phyloP scores from a whole-genome alignment of 2,329 filamentous ascomycete genomes.

The Fusarium sp. region DNA sequence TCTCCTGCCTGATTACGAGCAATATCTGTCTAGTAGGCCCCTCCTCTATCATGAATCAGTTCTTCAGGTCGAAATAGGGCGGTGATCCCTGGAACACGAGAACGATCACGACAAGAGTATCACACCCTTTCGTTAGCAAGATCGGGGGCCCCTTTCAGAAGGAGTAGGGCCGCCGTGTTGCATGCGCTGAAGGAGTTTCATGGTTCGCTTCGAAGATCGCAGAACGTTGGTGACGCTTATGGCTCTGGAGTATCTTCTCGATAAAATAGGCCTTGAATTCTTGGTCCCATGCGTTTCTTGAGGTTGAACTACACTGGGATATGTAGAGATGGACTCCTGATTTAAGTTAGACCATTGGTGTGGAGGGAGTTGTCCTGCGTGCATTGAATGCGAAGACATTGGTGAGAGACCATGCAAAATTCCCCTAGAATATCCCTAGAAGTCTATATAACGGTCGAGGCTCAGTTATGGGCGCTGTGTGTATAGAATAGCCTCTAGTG shows the following conservation, averaged over 20 bases:
- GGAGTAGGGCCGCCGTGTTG: background rate
- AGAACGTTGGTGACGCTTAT: background rate
- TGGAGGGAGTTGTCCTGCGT: background rate
- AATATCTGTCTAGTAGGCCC: background rate
- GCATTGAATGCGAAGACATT: accelerated
- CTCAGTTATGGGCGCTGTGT: accelerated
- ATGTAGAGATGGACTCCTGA: accelerated
- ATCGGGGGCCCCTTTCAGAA: accelerated
- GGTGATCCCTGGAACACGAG: background rate
- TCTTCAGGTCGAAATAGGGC: background rate
- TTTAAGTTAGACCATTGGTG: accelerated
- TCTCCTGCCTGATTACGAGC: background rate
- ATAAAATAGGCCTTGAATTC: too few relatives aligned
- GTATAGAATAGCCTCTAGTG: background rate
- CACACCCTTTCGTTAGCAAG: background rate
- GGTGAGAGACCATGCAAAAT: background rate
- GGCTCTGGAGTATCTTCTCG: background rate
- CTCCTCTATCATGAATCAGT: background rate
- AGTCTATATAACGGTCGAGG: background rate
- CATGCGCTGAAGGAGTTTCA: background rate
- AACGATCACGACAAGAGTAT: accelerated
- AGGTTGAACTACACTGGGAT: too few relatives aligned
- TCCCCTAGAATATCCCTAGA: accelerated
- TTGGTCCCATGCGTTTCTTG: accelerated
- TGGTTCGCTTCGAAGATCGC: accelerated